A percentile compares a stretch with the other conserved stretches of the same genome.
phyloP scores from a whole-genome alignment of 805 yeast species.

The Candida hispaniensis region DNA sequence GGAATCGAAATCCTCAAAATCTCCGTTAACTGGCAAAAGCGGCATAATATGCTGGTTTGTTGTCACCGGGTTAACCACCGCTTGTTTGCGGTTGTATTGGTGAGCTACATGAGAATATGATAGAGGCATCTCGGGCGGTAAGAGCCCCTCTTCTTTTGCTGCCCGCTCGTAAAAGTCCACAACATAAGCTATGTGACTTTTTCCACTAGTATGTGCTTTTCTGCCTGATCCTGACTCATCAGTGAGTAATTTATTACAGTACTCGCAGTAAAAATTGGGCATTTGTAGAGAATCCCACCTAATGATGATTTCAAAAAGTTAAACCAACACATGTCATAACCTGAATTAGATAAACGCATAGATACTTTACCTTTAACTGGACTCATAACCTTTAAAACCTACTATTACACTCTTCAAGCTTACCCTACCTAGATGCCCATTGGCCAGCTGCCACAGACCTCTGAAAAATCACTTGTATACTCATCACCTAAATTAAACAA shows the following conservation, averaged over 20 bases:
- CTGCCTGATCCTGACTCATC: conserved; percentile 85
- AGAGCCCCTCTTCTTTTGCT: conserved; percentile 19
- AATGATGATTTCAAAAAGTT: neutral
- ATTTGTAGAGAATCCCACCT: neutral
- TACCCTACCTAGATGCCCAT: conserved; percentile 7
- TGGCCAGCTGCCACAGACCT: conserved; percentile 11
- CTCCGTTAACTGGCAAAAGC: too few relatives aligned
- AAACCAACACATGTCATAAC: neutral
- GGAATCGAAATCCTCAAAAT: too few relatives aligned
- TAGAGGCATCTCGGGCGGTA: conserved; percentile 13
- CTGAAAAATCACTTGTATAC: conserved; percentile 9
- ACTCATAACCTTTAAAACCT: too few relatives aligned
- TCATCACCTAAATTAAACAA: conserved; percentile 4
- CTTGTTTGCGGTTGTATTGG: conserved; percentile 2
- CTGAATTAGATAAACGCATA: neutral
- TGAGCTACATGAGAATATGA: conserved; percentile 7
- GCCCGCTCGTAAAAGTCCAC: conserved; percentile 61
- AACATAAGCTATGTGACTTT: conserved; percentile 59
- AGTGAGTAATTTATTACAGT: conserved; percentile 65
- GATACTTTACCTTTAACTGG: too few relatives aligned
- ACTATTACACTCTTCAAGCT: conserved; percentile 2
- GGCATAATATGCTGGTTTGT: too few relatives aligned
- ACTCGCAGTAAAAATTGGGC: conserved; percentile 45
- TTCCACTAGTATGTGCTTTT: conserved; percentile 67
- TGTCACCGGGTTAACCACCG: too few relatives aligned